These are phyloP conservation scores for Didymella pomorum DNA, from an alignment of 2,329 filamentous ascomycete species.

Conservation along the genomic window DNA sequence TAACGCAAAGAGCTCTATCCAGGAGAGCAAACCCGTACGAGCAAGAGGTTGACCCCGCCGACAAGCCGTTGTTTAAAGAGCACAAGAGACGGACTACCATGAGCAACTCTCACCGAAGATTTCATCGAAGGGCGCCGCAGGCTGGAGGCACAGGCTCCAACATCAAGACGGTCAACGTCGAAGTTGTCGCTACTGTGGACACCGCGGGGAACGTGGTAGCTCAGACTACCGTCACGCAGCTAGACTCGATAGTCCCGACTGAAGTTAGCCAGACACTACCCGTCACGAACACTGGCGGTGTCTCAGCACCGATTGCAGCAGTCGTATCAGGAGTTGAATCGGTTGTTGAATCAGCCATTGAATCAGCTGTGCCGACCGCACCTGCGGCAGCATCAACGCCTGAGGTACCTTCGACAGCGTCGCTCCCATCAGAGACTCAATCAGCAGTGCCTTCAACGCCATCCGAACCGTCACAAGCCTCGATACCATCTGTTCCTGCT, in stretches of 20 bases:
- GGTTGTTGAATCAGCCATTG: not conserved
- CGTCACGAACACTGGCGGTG: not conserved
- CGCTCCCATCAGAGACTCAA: constrained; percentile 9
- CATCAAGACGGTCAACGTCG: constrained; percentile 40
- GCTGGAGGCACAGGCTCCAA: constrained; percentile 18
- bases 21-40: constrained; percentile 9
- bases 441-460: constrained; percentile 2
- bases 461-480: not conserved
- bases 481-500: not conserved
- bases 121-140: constrained; percentile 44
- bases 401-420: constrained; percentile 7
- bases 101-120: constrained; percentile 43
- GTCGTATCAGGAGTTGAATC: not conserved
- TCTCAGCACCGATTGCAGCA: constrained; percentile 4
- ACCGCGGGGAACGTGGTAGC: constrained; percentile 38
- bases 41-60: constrained; percentile 24
- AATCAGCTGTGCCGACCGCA: not conserved
- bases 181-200: constrained; percentile 44
- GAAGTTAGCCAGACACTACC: constrained; percentile 2
- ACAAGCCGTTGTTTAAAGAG: constrained; percentile 33
- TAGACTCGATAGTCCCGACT: constrained; percentile 13
- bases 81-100: constrained; percentile 37
- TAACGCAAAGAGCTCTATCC: constrained; percentile 5
- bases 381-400: constrained; percentile 11
- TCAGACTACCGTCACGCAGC: constrained; percentile 35